Evolutionary conservation across 768 basidiomycete species (phyloP), one percentile per base, ranked within the genome.

Genomic region (Kwoniella europaea): DNA sequence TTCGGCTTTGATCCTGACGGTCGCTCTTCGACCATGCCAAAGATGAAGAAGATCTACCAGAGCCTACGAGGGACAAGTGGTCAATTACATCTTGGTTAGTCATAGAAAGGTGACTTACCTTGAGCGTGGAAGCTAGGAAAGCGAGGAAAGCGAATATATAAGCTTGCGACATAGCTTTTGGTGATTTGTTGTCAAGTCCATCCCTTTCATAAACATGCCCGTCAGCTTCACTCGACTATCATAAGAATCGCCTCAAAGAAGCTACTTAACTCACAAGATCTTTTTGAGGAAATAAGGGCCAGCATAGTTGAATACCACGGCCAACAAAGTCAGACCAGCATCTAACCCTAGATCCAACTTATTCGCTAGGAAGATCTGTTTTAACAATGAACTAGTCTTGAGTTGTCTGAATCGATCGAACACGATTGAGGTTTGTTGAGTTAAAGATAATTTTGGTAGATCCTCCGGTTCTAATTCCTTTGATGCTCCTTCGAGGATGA

Each of bases 231-330:
- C 35, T 35, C 35, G 5, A 35, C 35, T 35, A 7, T 7, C 1
- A 35, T 7, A 35, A 0, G 6, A 6, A 55, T 2, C 60, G n/a
- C 18, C 2, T 59, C 16, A 18, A 56, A 10, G 6, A 24, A 35
- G 10, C 42, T 55, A 60, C 10, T 6, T 20, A 27, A 72, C 79
- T 68, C 63, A 80, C 72, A 83, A 59, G 67, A 84, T 82, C 58
- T 71, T 89, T 88, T 92, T 93, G 55, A 97, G 86, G 85, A 95
- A 94, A 85, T 90, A 94, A 7, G 94, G 94, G 0, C 88, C 88
- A 0, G 89, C 86, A 83, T 94, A 96, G 75, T 91, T 91, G 84
- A 93, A 90, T 0, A 87, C 41, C 41, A 94, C 89, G 74, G 89
- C 89, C 67, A 90, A 78, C 69, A 90, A 84, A 0, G 93, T 92